A percentile compares a stretch with the other conserved stretches of the same genome.
These are phyloP conservation scores for Lactarius sp. DNA, from an alignment of 768 basidiomycete genomes.

Conservation along the genomic window DNA sequence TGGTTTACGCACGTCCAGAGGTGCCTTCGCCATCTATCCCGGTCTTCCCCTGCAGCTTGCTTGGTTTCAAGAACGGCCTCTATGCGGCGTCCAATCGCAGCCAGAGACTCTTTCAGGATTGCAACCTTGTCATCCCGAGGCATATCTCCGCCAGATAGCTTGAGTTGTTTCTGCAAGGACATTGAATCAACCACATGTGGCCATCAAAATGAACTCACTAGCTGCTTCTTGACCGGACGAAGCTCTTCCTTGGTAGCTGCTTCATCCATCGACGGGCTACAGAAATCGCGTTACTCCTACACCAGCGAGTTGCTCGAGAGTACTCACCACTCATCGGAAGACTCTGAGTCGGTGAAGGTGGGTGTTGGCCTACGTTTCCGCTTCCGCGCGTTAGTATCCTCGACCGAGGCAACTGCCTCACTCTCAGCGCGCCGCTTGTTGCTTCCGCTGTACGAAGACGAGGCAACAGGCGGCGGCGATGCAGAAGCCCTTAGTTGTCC, in stretches of 20 bases:
- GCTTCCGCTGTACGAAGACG: slow-evolving; percentile 56
- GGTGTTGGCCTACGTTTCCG: slow-evolving; percentile 94
- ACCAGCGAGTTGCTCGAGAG: slow-evolving; percentile 1
- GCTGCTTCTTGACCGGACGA: slow-evolving; percentile 93
- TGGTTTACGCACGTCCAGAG: slow-evolving; percentile 83
- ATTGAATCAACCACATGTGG: slow-evolving; percentile 9
- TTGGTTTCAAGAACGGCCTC: slow-evolving; percentile 76
- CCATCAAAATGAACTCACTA: slow-evolving; percentile 47
- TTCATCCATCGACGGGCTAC: slow-evolving; percentile 94
- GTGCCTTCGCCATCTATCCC: slow-evolving; percentile 85
- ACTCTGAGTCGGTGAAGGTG: slow-evolving; percentile 92
- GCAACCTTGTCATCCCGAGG: slow-evolving; percentile 94
- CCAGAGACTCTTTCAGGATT: slow-evolving; percentile 91
- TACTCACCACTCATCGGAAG: slow-evolving; percentile 84
- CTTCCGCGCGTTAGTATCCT: slow-evolving; percentile 63
- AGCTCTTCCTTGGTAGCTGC: slow-evolving; percentile 87
- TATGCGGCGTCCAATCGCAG: slow-evolving; percentile 90
- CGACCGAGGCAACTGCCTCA: slow-evolving; percentile 77
- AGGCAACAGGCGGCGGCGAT: slow-evolving; percentile 74
- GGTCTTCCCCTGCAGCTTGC: slow-evolving; percentile 73
- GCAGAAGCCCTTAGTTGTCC: slow-evolving; percentile 65
- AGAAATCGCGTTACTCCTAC: slow-evolving; percentile 12
- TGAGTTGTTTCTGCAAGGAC: slow-evolving; percentile 78
- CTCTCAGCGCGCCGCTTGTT: slow-evolving; percentile 79
- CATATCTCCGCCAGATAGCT: slow-evolving; percentile 88